These are phyloP conservation scores for Suhomyces atakaporum DNA, from an alignment of 1,139 yeast genomes.

Conservation along the genomic window DNA sequence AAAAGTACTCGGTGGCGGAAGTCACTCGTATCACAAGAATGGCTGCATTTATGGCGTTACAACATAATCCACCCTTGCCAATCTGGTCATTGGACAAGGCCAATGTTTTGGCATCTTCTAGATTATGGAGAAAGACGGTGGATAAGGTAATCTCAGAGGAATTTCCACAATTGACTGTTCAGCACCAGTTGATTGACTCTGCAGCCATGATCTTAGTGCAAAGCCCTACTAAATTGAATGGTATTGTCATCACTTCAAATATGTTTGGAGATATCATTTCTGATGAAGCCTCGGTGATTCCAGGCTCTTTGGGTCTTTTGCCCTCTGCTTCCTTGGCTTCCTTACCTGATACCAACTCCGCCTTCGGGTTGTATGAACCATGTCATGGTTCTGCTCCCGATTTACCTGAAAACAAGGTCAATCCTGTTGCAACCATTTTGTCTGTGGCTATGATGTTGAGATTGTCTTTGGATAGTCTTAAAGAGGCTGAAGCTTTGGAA, in stretches of 20 bases:
- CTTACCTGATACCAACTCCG: constrained; percentile 88
- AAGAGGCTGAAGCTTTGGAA: constrained; percentile 89
- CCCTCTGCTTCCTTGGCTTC: constrained; percentile 97
- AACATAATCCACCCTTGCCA: constrained; percentile 89
- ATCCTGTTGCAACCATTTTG: constrained; percentile 91
- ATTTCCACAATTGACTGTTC: constrained; percentile 81
- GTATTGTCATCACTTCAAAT: constrained; percentile 87
- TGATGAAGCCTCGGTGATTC: constrained; percentile 96
- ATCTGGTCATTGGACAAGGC: constrained; percentile 97
- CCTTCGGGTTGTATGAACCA: constrained; percentile 96
- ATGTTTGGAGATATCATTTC: constrained; percentile 98
- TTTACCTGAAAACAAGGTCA: constrained; percentile 80
- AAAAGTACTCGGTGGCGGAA: constrained; percentile 85
- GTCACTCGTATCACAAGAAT: constrained; percentile 93
- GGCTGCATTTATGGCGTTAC: constrained; percentile 97
- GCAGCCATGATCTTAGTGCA: constrained; percentile 97
- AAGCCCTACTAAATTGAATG: constrained; percentile 86
- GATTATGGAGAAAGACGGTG: constrained; percentile 94
- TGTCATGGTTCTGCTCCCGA: constrained; percentile 99
- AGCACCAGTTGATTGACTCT: constrained; percentile 95
- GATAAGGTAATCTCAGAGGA: constrained; percentile 80
- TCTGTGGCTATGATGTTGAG: constrained; percentile 98
- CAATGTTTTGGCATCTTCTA: constrained; percentile 91
- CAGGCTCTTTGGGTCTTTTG: constrained; percentile 92
- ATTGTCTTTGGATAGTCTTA: constrained; percentile 74